A percentile compares a stretch with the other conserved stretches of the same genome.
phyloP scores from a whole-genome alignment of 805 yeast genomes.

The Lachancea quebecensis region DNA sequence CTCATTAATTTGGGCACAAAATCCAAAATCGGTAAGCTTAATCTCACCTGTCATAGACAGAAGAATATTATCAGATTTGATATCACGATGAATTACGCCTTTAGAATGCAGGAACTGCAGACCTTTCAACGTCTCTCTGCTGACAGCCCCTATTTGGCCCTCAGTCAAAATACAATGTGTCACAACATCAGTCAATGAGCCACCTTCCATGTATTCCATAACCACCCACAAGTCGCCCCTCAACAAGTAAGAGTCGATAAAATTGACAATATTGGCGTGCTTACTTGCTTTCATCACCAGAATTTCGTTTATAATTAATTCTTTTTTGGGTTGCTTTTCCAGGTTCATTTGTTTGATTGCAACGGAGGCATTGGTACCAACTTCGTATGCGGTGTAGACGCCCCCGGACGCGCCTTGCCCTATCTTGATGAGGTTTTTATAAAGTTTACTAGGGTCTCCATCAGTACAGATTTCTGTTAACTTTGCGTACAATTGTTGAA shows the following conservation, averaged over 20 bases:
- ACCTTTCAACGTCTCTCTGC: slow-evolving; percentile 84
- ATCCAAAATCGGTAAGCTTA: slow-evolving; percentile 91
- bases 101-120: slow-evolving; percentile 80
- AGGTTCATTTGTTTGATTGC: slow-evolving; percentile 97
- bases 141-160: slow-evolving; percentile 91
- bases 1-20: slow-evolving; percentile 89
- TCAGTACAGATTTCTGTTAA: slow-evolving; percentile 70
- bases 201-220: slow-evolving; percentile 99
- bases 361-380: slow-evolving; percentile 50
- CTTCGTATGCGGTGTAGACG: slow-evolving; percentile 80
- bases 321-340: slow-evolving; percentile 92
- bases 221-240: slow-evolving; percentile 89
- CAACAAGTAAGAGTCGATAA: slow-evolving; percentile 74
- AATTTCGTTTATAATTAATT: slow-evolving; percentile 88
- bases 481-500: slow-evolving; percentile 63
- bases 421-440: slow-evolving; percentile 66
- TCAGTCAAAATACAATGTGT: slow-evolving; percentile 85
- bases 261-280: slow-evolving; percentile 91
- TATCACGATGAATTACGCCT: slow-evolving; percentile 93
- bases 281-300: slow-evolving; percentile 89
- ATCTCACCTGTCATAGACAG: slow-evolving; percentile 80
- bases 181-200: slow-evolving; percentile 90
- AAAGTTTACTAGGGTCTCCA: slow-evolving; percentile 74
- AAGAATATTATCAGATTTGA: slow-evolving; percentile 88
- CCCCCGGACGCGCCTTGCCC: slow-evolving; percentile 99